Percentiles rank a stretch among this genome's conserved stretches.
phyloP scores from a whole-genome alignment of 2,329 filamentous ascomycete species.

The Hysterium pulicare region DNA sequence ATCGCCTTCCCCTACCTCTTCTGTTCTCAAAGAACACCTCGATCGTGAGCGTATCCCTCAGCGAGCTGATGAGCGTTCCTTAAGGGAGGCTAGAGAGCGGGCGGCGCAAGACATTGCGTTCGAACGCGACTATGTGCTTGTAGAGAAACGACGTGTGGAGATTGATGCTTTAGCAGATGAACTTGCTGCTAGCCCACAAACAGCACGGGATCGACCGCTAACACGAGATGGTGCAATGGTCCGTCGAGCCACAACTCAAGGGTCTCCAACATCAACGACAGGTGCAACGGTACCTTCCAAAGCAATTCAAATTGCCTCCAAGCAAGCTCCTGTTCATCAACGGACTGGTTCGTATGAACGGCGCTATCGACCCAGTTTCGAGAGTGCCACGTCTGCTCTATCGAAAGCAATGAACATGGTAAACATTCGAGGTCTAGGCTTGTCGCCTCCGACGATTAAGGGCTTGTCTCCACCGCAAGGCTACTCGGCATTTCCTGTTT shows the following conservation, averaged over 20 bases:
- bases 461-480: constrained; percentile 70
- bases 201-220: constrained; percentile 42
- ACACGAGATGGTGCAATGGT: constrained; percentile 62
- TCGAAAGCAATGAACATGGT: constrained; percentile 94
- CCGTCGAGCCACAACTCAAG: constrained; percentile 76
- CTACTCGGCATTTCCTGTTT: constrained; percentile 80
- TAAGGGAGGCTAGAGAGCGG: constrained; percentile 54
- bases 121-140: constrained; percentile 90
- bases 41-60: constrained; percentile 42
- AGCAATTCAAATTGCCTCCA: constrained; percentile 70
- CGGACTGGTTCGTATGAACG: constrained; percentile 79
- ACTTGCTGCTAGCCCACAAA: constrained; percentile 74
- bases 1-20: constrained; percentile 41
- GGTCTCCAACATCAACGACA: constrained; percentile 63
- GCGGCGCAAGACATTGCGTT: constrained; percentile 85
- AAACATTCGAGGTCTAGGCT: constrained; percentile 70
- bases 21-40: constrained; percentile 48
- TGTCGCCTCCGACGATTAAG: constrained; percentile 57
- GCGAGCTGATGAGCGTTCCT: constrained; percentile 34
- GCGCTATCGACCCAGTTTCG: constrained; percentile 68
- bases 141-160: constrained; percentile 92
- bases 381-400: constrained; percentile 83
- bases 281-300: constrained; percentile 70
- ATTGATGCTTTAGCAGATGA: constrained; percentile 97
- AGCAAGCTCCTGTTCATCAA: constrained; percentile 62